Evolutionary conservation across 2,329 filamentous ascomycete genomes (phyloP).

Genomic region (Diaporthe aspalathi): DNA sequence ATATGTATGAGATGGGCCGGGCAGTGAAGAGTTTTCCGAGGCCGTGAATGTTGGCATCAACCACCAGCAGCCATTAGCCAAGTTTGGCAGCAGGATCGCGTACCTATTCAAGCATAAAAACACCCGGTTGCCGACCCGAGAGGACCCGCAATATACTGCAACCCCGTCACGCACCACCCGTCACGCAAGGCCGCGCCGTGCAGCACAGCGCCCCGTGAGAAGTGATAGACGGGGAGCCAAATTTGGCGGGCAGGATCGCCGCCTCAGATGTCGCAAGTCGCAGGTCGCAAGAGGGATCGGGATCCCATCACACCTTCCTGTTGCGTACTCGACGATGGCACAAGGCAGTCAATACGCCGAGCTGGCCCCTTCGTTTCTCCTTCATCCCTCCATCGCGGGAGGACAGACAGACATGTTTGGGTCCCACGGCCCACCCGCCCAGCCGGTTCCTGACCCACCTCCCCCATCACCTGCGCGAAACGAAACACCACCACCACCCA

Average conservation of each 20-base stretch:
- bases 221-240: neutral
- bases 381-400: neutral
- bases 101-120: neutral
- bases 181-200: slow-evolving; percentile 18
- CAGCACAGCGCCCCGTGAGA: slow-evolving; percentile 8
- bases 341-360: neutral
- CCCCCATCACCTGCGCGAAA: slow-evolving; percentile 18
- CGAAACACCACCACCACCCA: slow-evolving; percentile 21
- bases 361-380: no score
- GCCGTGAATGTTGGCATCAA: neutral
- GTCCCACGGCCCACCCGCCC: slow-evolving; percentile 9
- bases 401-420: neutral
- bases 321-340: slow-evolving; percentile 14
- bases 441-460: slow-evolving; percentile 9
- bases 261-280: slow-evolving; percentile 9
- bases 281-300: slow-evolving; percentile 2
- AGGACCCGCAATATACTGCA: slow-evolving; percentile 22
- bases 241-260: neutral
- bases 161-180: slow-evolving; percentile 13
- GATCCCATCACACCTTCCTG: slow-evolving; percentile 12
- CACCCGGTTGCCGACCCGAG: slow-evolving; percentile 7
- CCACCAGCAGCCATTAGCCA: neutral
- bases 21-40: slow-evolving; percentile 11
- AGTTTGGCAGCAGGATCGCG: slow-evolving; percentile 1
- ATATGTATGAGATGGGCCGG: neutral